A percentile compares a stretch with the other conserved stretches of the same genome.
phyloP scores from a whole-genome alignment of 2,329 filamentous ascomycete species.

The Periglandula ipomoeae region DNA sequence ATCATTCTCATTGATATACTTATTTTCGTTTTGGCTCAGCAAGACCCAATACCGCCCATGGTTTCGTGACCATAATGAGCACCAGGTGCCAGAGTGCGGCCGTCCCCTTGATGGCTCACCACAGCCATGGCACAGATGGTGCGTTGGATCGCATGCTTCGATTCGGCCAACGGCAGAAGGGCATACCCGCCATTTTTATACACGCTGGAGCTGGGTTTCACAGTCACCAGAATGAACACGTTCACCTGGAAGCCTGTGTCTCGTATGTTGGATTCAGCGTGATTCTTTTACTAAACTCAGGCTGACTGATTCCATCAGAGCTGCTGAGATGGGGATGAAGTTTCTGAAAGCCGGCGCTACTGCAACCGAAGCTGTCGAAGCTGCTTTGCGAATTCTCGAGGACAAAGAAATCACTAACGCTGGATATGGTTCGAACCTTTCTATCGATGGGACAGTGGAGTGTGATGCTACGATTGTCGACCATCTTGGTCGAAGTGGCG shows the following conservation, averaged over 20 bases:
- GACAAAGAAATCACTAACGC: constrained; percentile 95
- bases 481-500: constrained; percentile 82
- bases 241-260: constrained; percentile 79
- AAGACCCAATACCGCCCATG: constrained; percentile 12
- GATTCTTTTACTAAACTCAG: neutral
- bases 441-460: constrained; percentile 83
- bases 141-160: constrained; percentile 30
- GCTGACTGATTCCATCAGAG: constrained; percentile 41
- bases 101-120: constrained; percentile 36
- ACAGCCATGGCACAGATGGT: constrained; percentile 35
- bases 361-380: constrained; percentile 82
- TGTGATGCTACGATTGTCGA: constrained; percentile 93
- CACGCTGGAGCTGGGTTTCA: constrained; percentile 95
- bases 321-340: constrained; percentile 74
- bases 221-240: constrained; percentile 72
- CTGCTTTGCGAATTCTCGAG: constrained; percentile 78
- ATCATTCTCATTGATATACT: constrained; percentile 9
- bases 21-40: neutral
- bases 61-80: constrained; percentile 21
- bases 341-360: constrained; percentile 69
- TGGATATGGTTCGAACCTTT: constrained; percentile 89
- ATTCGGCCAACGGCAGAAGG: constrained; percentile 23
- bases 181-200: constrained; percentile 72
- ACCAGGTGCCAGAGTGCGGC: constrained; percentile 9
- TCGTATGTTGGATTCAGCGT: constrained; percentile 50